A percentile compares a stretch with the other conserved stretches of the same genome.
phyloP scores from a whole-genome alignment of 768 basidiomycete species.

The Hebeloma cylindrosporum region DNA sequence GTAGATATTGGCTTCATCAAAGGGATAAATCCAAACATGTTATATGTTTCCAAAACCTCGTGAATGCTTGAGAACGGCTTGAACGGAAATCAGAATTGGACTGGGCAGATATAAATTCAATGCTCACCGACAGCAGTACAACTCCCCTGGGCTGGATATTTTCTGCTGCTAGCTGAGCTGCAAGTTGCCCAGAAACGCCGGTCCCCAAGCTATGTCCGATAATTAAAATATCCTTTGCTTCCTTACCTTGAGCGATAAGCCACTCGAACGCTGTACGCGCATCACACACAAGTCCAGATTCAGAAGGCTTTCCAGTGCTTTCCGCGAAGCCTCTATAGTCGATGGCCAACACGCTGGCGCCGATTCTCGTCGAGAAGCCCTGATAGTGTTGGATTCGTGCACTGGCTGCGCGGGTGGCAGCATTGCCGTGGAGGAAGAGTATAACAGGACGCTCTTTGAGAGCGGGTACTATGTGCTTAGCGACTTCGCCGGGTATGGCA shows the following conservation, averaged over 20 bases:
- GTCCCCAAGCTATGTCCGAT: conserved; percentile 91
- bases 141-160: conserved; percentile 42
- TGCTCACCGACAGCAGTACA: conserved; percentile 46
- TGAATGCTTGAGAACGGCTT: conserved; percentile 63
- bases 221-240: conserved; percentile 61
- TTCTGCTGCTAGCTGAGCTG: conserved; percentile 47
- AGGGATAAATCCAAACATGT: conserved; percentile 65
- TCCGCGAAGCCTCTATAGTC: conserved; percentile 96
- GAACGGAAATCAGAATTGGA: background rate
- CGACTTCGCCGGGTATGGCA: conserved; percentile 34
- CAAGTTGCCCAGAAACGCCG: conserved; percentile 61
- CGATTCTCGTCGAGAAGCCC: conserved; percentile 61
- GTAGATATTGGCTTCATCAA: conserved; percentile 68
- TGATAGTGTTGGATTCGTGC: conserved; percentile 71
- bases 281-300: conserved; percentile 70
- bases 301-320: conserved; percentile 75
- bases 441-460: conserved; percentile 65
- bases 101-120: conserved; percentile 13
- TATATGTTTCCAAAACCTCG: conserved; percentile 68
- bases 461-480: conserved; percentile 50
- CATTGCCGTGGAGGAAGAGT: conserved; percentile 94
- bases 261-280: conserved; percentile 82
- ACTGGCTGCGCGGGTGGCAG: conserved; percentile 69
- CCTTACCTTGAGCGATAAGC: conserved; percentile 59
- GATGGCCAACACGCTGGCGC: conserved; percentile 76